Base-by-base conservation (phyloP, 306 rosid genomes). In the Rubus idaeus region DNA sequence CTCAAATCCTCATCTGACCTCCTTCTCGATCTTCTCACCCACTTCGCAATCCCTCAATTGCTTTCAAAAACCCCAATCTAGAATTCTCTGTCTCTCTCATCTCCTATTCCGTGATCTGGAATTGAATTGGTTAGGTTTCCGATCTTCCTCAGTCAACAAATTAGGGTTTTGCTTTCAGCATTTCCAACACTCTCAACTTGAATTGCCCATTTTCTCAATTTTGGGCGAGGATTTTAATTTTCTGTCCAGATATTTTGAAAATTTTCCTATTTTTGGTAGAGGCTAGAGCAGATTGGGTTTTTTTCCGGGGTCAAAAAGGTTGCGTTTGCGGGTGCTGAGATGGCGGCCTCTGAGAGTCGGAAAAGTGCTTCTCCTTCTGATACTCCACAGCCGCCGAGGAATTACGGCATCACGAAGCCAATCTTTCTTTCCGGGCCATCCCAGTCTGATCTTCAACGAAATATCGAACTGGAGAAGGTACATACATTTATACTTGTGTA, bases 371-470 rank as follows among this genome's bases (percentile, higher is more conserved):
- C 86, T 26, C 78, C 85, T 49, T 70, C 87, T 23, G 39, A 16
- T 69, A 65, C 80, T 39, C 78, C 88, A 1, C 83, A 65, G 64
- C 85, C 82, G 78, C 60, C 87, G 73, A 79, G 75, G 81, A 84
- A 61, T 46, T 78, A 63, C 80, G 93, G 90, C 41, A 88, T 89
- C 75, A 86, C 96, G 12, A 89, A 90, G 14, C 97, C 98, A 23
- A 84, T 95, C 79, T 92, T 93, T 62, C 84, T 89, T 26, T 86
- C 97, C 10, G 97, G 96, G 41, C 99, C 99, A 50, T 79, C 87
- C 74, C 88, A 88, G 8, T 79, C 96, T 17, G 97, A 95, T 88
- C 80, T 79, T 53, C 84, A 81, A 2, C 96, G 96, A 41, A 95
- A 92, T 81, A 55, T 46, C 41, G 91, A 92, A 62, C 82, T 95